These are phyloP conservation scores for Crithidia bombi DNA, from an alignment of 208 protist species.

Conservation along the genomic window DNA sequence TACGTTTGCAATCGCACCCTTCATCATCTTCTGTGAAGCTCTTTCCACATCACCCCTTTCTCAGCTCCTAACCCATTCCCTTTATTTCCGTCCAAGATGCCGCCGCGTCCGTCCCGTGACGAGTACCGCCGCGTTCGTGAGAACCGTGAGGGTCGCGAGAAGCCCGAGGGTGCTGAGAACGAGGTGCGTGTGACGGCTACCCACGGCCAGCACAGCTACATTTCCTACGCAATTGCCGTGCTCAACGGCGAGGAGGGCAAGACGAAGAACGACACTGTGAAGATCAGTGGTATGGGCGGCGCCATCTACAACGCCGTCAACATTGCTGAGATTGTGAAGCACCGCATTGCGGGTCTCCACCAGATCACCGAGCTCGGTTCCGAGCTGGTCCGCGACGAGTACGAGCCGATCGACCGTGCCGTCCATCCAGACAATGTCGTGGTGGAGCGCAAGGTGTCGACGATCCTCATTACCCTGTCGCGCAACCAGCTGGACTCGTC, in stretches of 20 bases:
- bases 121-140: conserved; percentile 79
- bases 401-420: conserved; percentile 80
- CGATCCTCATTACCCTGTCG: conserved; percentile 91
- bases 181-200: conserved; percentile 86
- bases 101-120: conserved; percentile 59
- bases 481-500: conserved; percentile 80
- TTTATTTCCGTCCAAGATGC: conserved; percentile 38
- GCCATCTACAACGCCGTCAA: conserved; percentile 93
- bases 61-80: neutral
- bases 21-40: conserved; percentile 6
- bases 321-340: conserved; percentile 94
- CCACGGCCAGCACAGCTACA: conserved; percentile 87
- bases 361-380: conserved; percentile 90
- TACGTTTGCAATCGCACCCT: neutral
- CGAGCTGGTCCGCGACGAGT: conserved; percentile 87
- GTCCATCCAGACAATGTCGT: conserved; percentile 73
- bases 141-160: conserved; percentile 54
- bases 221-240: conserved; percentile 87
- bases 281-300: conserved; percentile 90
- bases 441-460: conserved; percentile 87
- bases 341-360: conserved; percentile 89
- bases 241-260: conserved; percentile 86
- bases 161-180: conserved; percentile 76
- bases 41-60: conserved; percentile 4
- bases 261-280: conserved; percentile 84